Conservation (phyloP, 1,139 yeast genomes). For the Suhomyces wounanorum region DNA sequence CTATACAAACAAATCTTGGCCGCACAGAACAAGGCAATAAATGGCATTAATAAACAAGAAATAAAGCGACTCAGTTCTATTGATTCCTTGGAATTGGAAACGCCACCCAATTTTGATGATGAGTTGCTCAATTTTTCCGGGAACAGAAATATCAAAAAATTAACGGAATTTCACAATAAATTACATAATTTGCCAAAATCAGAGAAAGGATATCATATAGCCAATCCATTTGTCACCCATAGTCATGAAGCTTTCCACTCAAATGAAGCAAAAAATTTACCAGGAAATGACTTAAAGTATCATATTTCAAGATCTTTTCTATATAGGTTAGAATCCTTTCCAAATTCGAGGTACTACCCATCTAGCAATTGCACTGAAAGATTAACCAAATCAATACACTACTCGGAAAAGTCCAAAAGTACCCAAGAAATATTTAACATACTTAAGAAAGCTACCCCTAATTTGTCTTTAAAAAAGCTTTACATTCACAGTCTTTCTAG, state of each 20-base stretch:
- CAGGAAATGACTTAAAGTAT: not conserved
- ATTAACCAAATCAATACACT: not conserved
- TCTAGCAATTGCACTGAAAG: not conserved
- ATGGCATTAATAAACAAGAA: not conserved
- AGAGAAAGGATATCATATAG: not conserved
- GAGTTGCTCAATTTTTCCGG: not conserved
- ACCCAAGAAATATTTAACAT: conserved; percentile 1
- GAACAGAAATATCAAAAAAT: not conserved
- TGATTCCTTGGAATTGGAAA: not conserved
- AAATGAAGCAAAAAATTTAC: not conserved
- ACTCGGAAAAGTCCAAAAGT: not conserved
- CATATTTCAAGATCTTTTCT: not conserved
- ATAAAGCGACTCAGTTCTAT: not conserved
- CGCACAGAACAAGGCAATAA: not conserved
- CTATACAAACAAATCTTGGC: conserved; percentile 3
- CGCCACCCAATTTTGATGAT: not conserved
- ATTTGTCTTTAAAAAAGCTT: conserved; percentile 12
- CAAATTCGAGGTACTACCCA: conserved; percentile 1
- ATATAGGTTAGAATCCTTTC: not conserved
- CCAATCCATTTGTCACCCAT: not conserved
- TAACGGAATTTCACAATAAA: not conserved
- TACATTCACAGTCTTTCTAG: conserved; percentile 22
- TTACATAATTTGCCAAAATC: not conserved
- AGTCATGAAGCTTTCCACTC: not conserved
- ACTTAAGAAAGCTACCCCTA: not conserved